phyloP scores from a whole-genome alignment of 2,329 filamentous ascomycete genomes.

The Fonsecaea nubica region DNA sequence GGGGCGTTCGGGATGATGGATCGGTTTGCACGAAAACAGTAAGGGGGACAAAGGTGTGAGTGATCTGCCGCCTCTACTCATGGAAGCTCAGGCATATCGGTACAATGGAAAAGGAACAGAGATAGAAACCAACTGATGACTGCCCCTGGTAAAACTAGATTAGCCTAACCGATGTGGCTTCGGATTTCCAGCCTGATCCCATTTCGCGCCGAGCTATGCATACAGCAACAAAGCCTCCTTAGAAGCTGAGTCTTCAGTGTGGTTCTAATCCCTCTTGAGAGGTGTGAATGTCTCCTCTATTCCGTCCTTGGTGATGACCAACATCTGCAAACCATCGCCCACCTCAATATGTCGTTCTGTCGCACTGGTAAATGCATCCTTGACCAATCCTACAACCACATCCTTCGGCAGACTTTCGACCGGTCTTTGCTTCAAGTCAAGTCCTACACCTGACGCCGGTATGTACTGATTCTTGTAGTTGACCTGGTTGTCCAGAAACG shows the following conservation, averaged over 20 bases:
- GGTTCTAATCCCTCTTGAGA: conserved; percentile 83
- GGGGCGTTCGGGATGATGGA: not conserved
- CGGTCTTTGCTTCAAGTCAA: conserved; percentile 71
- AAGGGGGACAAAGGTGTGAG: not conserved
- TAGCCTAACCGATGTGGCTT: conserved; percentile 6
- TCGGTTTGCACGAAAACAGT: not conserved
- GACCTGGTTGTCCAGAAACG: conserved; percentile 98
- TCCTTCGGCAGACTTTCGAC: conserved; percentile 66
- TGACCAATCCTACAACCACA: conserved; percentile 84
- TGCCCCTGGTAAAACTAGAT: conserved; percentile 1
- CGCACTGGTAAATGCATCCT: conserved; percentile 97
- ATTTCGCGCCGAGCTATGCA: conserved; percentile 33
- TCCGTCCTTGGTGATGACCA: conserved; percentile 86
- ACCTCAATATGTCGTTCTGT: conserved; percentile 99
- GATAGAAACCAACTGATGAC: conserved; percentile 5
- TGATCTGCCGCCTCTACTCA: not conserved
- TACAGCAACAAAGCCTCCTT: conserved; percentile 21
- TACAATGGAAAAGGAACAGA: not conserved
- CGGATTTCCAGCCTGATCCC: conserved; percentile 13
- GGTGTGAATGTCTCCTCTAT: conserved; percentile 84
- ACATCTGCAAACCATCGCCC: conserved; percentile 92
- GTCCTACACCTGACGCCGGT: conserved; percentile 81
- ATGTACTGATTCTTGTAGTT: conserved; percentile 99
- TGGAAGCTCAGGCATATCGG: not conserved
- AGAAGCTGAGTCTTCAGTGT: not conserved